A percentile compares a stretch with the other conserved stretches of the same genome.
Conservation (phyloP, 1,139 yeast species). For the Pneumocystis murina region DNA sequence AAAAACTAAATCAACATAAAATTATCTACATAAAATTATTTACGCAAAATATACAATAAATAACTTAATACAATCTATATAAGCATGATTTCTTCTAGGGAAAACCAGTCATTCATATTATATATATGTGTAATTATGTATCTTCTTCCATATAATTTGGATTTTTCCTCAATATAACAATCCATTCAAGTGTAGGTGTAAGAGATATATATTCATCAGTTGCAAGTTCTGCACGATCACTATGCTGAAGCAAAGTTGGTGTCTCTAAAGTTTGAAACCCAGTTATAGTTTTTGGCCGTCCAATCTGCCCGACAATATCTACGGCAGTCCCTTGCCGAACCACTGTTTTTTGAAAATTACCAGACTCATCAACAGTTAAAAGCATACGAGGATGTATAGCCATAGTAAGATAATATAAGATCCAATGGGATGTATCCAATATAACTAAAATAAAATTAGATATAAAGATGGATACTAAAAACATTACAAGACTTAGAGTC, state of each 20-base stretch:
- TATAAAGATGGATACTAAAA: slow-evolving; percentile 27
- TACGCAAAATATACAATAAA: too few relatives aligned
- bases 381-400: slow-evolving; percentile 89
- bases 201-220: slow-evolving; percentile 82
- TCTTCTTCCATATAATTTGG: slow-evolving; percentile 58
- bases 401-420: slow-evolving; percentile 74
- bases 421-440: slow-evolving; percentile 49
- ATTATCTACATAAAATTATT: too few relatives aligned
- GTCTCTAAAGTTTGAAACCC: slow-evolving; percentile 99
- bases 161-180: slow-evolving; percentile 80
- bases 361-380: slow-evolving; percentile 66
- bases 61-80: too few relatives aligned
- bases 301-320: slow-evolving; percentile 96
- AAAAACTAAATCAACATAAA: too few relatives aligned
- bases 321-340: slow-evolving; percentile 67
- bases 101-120: background rate
- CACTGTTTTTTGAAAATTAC: slow-evolving; percentile 6
- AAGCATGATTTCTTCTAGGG: background rate
- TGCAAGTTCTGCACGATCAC: slow-evolving; percentile 94
- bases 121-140: background rate
- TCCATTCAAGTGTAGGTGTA: slow-evolving; percentile 74
- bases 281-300: slow-evolving; percentile 94
- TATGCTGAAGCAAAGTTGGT: slow-evolving; percentile 82
- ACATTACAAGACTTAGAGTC: slow-evolving; percentile 46
- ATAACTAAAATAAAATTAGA: slow-evolving; percentile 26